A percentile compares a stretch with the other conserved stretches of the same genome.
phyloP scores from a whole-genome alignment of 306 rosid genomes.

The Cucurbita argyrosperma region DNA sequence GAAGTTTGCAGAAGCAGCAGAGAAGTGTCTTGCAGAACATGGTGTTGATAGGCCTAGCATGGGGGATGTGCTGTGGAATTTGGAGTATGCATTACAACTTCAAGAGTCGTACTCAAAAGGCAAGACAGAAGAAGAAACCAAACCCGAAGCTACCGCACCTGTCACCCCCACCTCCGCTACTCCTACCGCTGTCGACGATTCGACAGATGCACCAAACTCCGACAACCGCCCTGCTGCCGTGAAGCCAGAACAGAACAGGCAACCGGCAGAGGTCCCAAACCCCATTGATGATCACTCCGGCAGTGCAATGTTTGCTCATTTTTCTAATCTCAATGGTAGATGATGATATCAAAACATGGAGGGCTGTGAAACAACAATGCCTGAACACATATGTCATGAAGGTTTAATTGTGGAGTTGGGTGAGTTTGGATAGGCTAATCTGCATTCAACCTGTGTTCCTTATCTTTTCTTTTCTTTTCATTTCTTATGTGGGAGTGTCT shows the following conservation, averaged over 20 bases:
- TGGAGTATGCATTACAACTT: conserved; percentile 39
- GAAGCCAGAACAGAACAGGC: conserved; percentile 5
- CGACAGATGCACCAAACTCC: conserved; percentile 2
- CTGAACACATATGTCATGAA: neutral
- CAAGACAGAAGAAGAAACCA: conserved; percentile 12
- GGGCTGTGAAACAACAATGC: neutral
- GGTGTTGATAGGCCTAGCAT: conserved; percentile 44
- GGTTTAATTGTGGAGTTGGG: neutral
- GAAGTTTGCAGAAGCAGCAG: conserved; percentile 39
- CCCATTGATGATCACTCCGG: conserved; percentile 55
- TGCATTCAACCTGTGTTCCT: neutral
- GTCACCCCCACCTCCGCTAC: neutral
- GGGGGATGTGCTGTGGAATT: conserved; percentile 43
- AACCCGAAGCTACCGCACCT: neutral
- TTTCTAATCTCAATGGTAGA: conserved; percentile 57
- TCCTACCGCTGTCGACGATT: neutral
- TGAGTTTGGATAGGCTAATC: neutral
- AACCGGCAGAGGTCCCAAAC: conserved; percentile 8
- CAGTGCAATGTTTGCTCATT: conserved; percentile 53
- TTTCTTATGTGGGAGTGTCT: conserved; percentile 1
- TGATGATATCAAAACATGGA: conserved; percentile 20
- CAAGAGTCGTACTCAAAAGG: conserved; percentile 32
- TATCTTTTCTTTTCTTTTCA: neutral
- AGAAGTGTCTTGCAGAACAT: conserved; percentile 34
- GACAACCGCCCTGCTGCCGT: conserved; percentile 1